A percentile compares a stretch with the other conserved stretches of the same genome.
phyloP scores from a whole-genome alignment of 2,329 filamentous ascomycete genomes.

The Emergomyces orientalis region DNA sequence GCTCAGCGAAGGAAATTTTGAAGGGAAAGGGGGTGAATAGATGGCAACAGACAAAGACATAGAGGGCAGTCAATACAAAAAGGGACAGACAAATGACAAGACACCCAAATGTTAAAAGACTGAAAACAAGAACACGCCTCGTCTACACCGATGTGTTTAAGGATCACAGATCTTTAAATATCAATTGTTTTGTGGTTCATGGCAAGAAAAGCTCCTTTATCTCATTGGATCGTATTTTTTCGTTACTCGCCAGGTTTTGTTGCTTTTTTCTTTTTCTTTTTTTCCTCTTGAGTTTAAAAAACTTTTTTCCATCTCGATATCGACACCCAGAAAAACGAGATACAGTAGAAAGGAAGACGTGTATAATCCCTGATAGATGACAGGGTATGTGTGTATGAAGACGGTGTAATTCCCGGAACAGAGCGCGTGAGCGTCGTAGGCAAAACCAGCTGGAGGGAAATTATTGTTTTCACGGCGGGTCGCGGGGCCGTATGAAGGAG shows the following conservation, averaged over 20 bases:
- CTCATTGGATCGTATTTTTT: constrained; percentile 4
- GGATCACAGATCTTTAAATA: constrained; percentile 3
- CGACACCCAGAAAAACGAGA: neutral
- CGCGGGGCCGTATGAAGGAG: neutral
- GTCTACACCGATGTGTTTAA: neutral
- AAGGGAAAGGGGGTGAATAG: neutral
- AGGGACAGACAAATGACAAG: neutral
- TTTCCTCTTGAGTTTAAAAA: neutral
- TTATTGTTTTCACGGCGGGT: neutral
- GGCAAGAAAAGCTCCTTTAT: neutral
- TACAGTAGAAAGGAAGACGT: neutral
- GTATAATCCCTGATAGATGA: neutral
- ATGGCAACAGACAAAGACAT: neutral
- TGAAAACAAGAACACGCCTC: constrained; percentile 3
- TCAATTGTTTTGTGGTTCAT: neutral
- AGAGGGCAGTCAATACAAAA: neutral
- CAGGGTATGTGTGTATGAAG: neutral
- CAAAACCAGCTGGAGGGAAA: neutral
- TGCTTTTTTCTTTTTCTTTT: neutral
- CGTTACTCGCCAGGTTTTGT: neutral
- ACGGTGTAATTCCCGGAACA: neutral
- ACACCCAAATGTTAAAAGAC: neutral
- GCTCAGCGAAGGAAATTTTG: neutral
- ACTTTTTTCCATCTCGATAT: neutral
- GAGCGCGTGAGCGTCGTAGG: neutral